Evolutionary conservation across 2,329 filamentous ascomycete species (phyloP), one percentile per base, ranked within the genome.

Genomic region (Juglanconis oblonga): DNA sequence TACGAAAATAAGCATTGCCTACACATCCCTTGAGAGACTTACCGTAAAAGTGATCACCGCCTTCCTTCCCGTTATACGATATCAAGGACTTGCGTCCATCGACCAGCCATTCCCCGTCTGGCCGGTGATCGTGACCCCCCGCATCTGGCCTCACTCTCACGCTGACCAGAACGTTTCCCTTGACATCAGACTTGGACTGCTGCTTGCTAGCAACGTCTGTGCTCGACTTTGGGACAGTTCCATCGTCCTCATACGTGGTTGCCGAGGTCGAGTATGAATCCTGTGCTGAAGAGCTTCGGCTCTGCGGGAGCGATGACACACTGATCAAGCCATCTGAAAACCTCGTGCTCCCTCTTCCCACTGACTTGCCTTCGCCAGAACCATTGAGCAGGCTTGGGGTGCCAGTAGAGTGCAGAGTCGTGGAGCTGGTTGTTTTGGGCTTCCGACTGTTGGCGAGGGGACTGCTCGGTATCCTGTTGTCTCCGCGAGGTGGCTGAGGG

Each of bases 101-200:
- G 3, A 99, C 89, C 79, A 92, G 85, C 95, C 94, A 99, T 71
- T 98, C 95, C 35, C 87, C 86, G 62, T 95, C 90, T 7, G 84
- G 77, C 61, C 85, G 83, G 24, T 81, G 79, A 49, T 85, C 84
- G 57, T 82, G 84, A n/a, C 81, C 79, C 31, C 81, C 85, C 4
- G 85, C 82, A 76, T 97, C 93, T 35, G 95, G 95, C 36, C 95
- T 86, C 47, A 98, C 93, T 70, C 95, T 86, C 42, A 99, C 93
- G 71, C 95, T 98, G 67, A 99, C 94, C 63, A 98, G 76, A 13
- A 99, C 94, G 70, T 99, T 99, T 55, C 95, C 95, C 73, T 97
- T 98, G 58, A 83, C 85, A 68, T 97, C 92, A 2, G 73, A 68
- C 67, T 86, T 82, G 59, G 86, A 84, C 58, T 74, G 63, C 61